Percentiles rank a stretch among this genome's conserved stretches.
These are phyloP conservation scores for Chrysochromulina tobinii DNA, from an alignment of 78 protist species.

Conservation along the genomic window DNA sequence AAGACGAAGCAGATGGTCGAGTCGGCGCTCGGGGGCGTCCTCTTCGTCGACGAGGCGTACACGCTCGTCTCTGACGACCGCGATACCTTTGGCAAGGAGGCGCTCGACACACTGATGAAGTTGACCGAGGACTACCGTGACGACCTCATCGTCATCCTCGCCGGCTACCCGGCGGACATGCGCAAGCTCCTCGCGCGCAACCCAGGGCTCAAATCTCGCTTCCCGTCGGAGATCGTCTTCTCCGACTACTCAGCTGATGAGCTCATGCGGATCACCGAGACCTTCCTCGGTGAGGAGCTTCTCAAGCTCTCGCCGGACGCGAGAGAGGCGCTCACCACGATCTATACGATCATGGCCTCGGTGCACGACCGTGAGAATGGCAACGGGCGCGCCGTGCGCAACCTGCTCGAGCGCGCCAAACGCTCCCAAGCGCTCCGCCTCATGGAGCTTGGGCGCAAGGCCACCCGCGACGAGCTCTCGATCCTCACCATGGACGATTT, in stretches of 20 bases:
- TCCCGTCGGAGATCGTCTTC: neutral
- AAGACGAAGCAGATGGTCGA: slow-evolving; percentile 13
- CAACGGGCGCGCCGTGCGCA: slow-evolving; percentile 35
- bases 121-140: slow-evolving; percentile 39
- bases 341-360: neutral
- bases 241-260: slow-evolving; percentile 25
- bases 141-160: slow-evolving; percentile 38
- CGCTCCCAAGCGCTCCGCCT: slow-evolving; percentile 42
- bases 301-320: slow-evolving; percentile 2
- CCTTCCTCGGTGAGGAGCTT: neutral
- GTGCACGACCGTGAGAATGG: slow-evolving; percentile 6
- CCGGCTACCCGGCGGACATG: slow-evolving; percentile 37
- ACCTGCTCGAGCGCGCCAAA: slow-evolving; percentile 40
- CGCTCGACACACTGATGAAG: slow-evolving; percentile 43
- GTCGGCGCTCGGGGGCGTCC: slow-evolving; percentile 43
- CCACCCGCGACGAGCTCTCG: neutral
- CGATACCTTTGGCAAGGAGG: slow-evolving; percentile 9
- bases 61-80: slow-evolving; percentile 10
- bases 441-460: neutral
- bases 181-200: neutral
- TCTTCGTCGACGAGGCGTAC: slow-evolving; percentile 64
- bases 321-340: neutral
- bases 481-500: neutral
- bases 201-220: slow-evolving; percentile 35
- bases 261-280: slow-evolving; percentile 11